Conservation (phyloP, 2,329 filamentous ascomycete genomes). For the Myriosclerotinia duriaeana region DNA sequence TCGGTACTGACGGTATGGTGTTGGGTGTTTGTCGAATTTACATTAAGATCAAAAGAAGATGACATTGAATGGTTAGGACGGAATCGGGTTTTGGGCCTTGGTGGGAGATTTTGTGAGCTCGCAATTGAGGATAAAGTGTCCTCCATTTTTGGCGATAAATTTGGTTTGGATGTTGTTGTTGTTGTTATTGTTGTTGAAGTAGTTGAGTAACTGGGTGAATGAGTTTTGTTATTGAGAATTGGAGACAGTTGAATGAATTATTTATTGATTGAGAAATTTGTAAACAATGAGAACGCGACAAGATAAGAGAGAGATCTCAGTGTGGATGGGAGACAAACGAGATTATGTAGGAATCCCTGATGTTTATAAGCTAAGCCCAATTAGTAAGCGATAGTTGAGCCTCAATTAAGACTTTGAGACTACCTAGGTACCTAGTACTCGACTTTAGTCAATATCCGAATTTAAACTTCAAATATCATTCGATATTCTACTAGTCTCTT, state of each 20-base stretch:
- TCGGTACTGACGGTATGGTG: conserved; percentile 17
- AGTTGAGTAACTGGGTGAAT: too few relatives aligned
- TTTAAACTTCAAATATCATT: too few relatives aligned
- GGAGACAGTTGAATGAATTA: too few relatives aligned
- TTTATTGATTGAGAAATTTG: not conserved
- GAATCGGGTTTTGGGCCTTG: conserved; percentile 17
- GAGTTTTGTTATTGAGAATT: too few relatives aligned
- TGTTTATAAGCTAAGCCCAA: not conserved
- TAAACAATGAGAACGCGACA: conserved; percentile 15
- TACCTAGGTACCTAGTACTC: too few relatives aligned
- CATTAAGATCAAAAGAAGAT: conserved; percentile 7
- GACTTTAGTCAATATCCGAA: too few relatives aligned
- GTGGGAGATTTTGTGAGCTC: conserved; percentile 9
- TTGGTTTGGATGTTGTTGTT: not conserved
- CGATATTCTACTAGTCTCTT: too few relatives aligned
- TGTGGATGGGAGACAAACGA: not conserved
- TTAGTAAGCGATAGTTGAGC: not conserved
- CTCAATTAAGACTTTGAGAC: not conserved
- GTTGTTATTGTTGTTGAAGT: not conserved
- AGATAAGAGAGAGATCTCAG: not conserved
- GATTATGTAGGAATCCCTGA: conserved; percentile 9
- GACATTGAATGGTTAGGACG: conserved; percentile 3
- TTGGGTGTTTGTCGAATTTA: conserved; percentile 19
- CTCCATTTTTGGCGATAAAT: too few relatives aligned
- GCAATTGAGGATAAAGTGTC: conserved; percentile 18